Percentiles rank a stretch among this genome's conserved stretches.
Conservation (phyloP, 2,329 filamentous ascomycete species). For the Tolypocladium album region DNA sequence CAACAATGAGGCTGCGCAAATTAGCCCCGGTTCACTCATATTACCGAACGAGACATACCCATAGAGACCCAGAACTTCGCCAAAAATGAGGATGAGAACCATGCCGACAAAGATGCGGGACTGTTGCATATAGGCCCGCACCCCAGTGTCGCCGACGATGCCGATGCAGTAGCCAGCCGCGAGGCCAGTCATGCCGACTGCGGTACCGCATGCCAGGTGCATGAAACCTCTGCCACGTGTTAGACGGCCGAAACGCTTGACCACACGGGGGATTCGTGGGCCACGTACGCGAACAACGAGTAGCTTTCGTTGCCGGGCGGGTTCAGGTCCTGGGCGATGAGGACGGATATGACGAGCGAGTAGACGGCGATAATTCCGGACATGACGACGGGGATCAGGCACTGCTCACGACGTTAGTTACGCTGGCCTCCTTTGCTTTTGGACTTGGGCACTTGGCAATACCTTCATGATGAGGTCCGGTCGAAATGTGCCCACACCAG, state of each 20-base stretch:
- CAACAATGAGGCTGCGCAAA: constrained; percentile 67
- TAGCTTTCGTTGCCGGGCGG: constrained; percentile 58
- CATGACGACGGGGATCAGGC: constrained; percentile 87
- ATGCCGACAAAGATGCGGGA: constrained; percentile 95
- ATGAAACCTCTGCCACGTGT: constrained; percentile 60
- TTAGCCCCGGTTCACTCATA: background rate
- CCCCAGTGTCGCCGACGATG: constrained; percentile 86
- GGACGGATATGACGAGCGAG: constrained; percentile 88
- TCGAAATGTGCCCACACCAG: constrained; percentile 74
- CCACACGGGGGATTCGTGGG: background rate
- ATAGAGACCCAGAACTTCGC: constrained; percentile 92
- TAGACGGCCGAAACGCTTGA: constrained; percentile 3
- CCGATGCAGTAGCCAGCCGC: constrained; percentile 96
- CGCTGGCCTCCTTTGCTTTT: background rate
- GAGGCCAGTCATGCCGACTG: constrained; percentile 84
- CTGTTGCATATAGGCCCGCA: constrained; percentile 92
- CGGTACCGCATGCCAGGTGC: constrained; percentile 83
- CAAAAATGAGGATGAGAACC: constrained; percentile 98
- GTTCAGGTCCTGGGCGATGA: constrained; percentile 83
- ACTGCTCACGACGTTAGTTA: constrained; percentile 35
- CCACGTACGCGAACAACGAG: constrained; percentile 68
- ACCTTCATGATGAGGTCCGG: constrained; percentile 90
- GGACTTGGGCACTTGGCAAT: constrained; percentile 5
- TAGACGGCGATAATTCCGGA: constrained; percentile 99
- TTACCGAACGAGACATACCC: constrained; percentile 50